phyloP scores from a whole-genome alignment of 495 filamentous ascomycete genomes.

The Xylona heveae region DNA sequence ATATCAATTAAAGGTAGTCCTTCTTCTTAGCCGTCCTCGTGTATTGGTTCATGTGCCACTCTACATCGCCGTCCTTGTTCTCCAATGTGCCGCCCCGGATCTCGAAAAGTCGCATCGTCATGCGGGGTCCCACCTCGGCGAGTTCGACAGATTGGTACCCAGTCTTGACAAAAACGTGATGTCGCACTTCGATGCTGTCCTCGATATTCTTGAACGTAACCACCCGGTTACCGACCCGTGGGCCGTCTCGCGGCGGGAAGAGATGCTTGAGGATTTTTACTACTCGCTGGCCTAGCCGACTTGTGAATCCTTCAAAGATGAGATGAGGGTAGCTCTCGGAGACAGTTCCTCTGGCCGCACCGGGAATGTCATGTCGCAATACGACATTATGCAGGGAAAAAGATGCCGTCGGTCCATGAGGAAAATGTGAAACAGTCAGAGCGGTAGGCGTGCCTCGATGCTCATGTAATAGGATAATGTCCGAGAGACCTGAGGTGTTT shows the following conservation, averaged over 20 bases:
- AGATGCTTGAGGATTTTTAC: slow-evolving; percentile 87
- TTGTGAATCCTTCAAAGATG: slow-evolving; percentile 85
- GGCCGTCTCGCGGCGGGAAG: slow-evolving; percentile 71
- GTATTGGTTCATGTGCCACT: slow-evolving; percentile 90
- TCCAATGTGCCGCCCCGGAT: slow-evolving; percentile 85
- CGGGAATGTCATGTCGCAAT: slow-evolving; percentile 80
- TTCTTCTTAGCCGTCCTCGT: slow-evolving; percentile 84
- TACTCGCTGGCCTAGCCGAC: slow-evolving; percentile 59
- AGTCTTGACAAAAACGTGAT: slow-evolving; percentile 68
- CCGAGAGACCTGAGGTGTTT: slow-evolving; percentile 52
- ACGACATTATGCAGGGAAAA: slow-evolving; percentile 92
- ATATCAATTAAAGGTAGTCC: slow-evolving; percentile 49
- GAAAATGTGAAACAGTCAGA: slow-evolving; percentile 74
- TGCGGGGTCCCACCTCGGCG: slow-evolving; percentile 83
- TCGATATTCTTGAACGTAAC: slow-evolving; percentile 92
- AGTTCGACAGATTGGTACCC: slow-evolving; percentile 77
- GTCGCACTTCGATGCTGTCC: slow-evolving; percentile 73
- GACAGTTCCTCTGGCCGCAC: slow-evolving; percentile 70
- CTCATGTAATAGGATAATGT: slow-evolving; percentile 79
- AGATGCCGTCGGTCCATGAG: slow-evolving; percentile 79
- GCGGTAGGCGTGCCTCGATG: slow-evolving; percentile 87
- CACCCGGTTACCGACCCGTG: slow-evolving; percentile 66
- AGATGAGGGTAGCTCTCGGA: slow-evolving; percentile 87
- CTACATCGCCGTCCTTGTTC: slow-evolving; percentile 87
- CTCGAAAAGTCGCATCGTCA: slow-evolving; percentile 93